These are phyloP conservation scores for Petunia hybrid DNA, from an alignment of 305 asterid genomes.

Conservation along the genomic window DNA sequence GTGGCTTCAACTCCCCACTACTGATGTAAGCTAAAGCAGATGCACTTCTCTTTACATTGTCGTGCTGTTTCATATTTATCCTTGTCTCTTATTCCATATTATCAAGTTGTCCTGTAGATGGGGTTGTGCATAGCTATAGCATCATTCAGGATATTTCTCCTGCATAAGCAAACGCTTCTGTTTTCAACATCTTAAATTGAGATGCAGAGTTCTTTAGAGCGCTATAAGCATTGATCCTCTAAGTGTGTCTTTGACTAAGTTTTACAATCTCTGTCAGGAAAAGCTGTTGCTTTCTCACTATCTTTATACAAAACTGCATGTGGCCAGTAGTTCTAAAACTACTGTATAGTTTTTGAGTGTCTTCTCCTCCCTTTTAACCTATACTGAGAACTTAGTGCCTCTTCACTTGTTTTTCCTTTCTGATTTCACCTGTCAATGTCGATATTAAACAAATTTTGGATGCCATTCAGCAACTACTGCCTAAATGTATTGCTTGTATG, in stretches of 20 bases:
- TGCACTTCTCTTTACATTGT: background rate
- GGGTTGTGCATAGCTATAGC: background rate
- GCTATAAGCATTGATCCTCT: background rate
- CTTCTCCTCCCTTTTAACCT: background rate
- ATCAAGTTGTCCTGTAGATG: background rate
- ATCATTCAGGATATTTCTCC: background rate
- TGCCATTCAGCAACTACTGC: slow-evolving; percentile 1
- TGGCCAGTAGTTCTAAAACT: background rate
- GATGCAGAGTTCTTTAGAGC: background rate
- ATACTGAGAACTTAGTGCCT: background rate
- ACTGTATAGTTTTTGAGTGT: background rate
- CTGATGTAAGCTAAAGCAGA: slow-evolving; percentile 62
- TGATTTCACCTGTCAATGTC: slow-evolving; percentile 22
- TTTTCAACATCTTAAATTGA: background rate
- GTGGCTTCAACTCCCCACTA: slow-evolving; percentile 94
- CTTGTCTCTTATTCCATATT: background rate
- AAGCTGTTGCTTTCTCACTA: background rate
- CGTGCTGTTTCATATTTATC: background rate
- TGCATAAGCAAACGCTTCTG: background rate
- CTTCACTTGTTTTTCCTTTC: slow-evolving; percentile 21
- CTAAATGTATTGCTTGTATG: slow-evolving; percentile 13
- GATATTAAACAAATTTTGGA: slow-evolving; percentile 22
- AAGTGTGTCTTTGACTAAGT: background rate
- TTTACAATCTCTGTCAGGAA: background rate
- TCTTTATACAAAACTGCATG: background rate